These are phyloP conservation scores for Periconia sp. DNA, from an alignment of 2,329 filamentous ascomycete species.

Conservation along the genomic window DNA sequence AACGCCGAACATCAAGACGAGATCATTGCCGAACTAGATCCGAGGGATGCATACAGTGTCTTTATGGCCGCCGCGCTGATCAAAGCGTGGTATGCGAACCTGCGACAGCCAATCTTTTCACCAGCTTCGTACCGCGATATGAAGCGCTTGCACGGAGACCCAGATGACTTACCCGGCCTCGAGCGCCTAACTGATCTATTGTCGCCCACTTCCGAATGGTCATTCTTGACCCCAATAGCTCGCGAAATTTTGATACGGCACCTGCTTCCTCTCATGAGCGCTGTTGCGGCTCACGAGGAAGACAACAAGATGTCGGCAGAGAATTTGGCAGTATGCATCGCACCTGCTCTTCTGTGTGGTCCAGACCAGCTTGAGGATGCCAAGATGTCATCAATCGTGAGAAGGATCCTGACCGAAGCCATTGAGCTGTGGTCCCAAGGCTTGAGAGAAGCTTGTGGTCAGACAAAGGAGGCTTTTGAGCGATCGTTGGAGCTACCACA, in stretches of 20 bases:
- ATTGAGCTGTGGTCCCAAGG: constrained; percentile 50
- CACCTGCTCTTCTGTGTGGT: constrained; percentile 54
- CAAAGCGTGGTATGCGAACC: constrained; percentile 58
- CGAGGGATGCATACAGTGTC: constrained; percentile 55
- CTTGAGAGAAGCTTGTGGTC: constrained; percentile 46
- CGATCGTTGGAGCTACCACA: constrained; percentile 44
- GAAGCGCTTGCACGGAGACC: constrained; percentile 45
- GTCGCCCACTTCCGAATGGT: constrained; percentile 49
- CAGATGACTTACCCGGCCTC: constrained; percentile 42
- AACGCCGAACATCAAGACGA: constrained; percentile 40
- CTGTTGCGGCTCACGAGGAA: constrained; percentile 48
- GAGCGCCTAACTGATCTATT: constrained; percentile 51
- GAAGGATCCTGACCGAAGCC: constrained; percentile 52
- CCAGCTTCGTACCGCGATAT: constrained; percentile 52
- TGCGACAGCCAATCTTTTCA: constrained; percentile 56
- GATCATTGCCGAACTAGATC: constrained; percentile 50
- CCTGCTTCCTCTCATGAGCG: constrained; percentile 54
- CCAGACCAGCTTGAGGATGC: constrained; percentile 58
- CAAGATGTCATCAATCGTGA: constrained; percentile 55
- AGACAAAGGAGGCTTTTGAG: constrained; percentile 41
- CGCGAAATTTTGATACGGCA: constrained; percentile 54
- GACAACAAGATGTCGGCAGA: constrained; percentile 58
- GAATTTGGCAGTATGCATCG: constrained; percentile 58
- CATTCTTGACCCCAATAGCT: constrained; percentile 48
- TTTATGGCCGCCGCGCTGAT: constrained; percentile 56